These are phyloP conservation scores for Pyrenophora seminiperda DNA, from an alignment of 2,329 filamentous ascomycete species.

Conservation along the genomic window DNA sequence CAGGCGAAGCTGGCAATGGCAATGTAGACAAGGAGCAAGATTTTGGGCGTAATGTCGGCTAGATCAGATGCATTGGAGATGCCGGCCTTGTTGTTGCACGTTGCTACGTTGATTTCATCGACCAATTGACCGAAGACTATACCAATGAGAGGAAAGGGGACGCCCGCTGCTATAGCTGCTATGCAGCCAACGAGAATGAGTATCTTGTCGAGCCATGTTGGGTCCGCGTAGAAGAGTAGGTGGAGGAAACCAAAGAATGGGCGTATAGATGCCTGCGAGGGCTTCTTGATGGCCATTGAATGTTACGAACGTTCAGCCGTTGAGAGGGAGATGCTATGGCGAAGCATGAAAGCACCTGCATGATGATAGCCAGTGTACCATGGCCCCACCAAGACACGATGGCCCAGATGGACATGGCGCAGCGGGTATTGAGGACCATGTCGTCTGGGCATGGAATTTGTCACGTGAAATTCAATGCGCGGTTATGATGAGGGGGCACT, in stretches of 20 bases:
- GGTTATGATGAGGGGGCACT: constrained; percentile 18
- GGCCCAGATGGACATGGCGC: constrained; percentile 33
- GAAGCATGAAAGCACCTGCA: constrained; percentile 27
- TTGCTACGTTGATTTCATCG: constrained; percentile 63
- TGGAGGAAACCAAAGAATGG: constrained; percentile 41
- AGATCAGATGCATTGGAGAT: constrained; percentile 25
- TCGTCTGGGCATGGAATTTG: constrained; percentile 15
- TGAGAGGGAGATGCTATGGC: constrained; percentile 21
- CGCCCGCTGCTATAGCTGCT: constrained; percentile 62
- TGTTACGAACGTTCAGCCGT: constrained; percentile 14
- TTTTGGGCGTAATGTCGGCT: constrained; percentile 61
- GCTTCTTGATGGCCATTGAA: constrained; percentile 38
- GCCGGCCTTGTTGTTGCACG: constrained; percentile 51
- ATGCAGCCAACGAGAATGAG: constrained; percentile 47
- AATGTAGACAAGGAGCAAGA: constrained; percentile 66
- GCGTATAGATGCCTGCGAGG: constrained; percentile 33
- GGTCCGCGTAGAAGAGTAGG: constrained; percentile 45
- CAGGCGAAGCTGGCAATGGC: constrained; percentile 66
- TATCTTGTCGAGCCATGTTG: constrained; percentile 47
- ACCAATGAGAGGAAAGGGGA: constrained; percentile 67
- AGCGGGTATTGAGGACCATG: constrained; percentile 12
- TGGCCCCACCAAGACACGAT: constrained; percentile 30
- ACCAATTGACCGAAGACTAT: constrained; percentile 69
- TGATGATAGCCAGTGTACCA: constrained; percentile 22
- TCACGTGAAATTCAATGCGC: constrained; percentile 25